Evolutionary conservation across 495 filamentous ascomycete species (phyloP), one percentile per base, ranked within the genome.

Genomic region (Aspergillus campestris): DNA sequence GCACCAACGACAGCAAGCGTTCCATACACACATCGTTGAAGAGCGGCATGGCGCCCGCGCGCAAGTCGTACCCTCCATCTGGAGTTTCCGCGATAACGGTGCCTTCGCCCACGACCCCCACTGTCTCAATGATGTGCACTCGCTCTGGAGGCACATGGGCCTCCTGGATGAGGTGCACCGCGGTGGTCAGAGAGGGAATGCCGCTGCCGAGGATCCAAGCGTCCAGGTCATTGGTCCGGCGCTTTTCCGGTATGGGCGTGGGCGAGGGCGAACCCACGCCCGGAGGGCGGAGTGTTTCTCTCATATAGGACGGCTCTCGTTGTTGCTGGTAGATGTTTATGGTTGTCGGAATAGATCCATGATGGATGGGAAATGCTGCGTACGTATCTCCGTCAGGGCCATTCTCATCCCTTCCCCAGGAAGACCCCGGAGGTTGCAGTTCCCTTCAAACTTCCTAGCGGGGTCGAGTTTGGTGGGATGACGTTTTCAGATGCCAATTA

Each of bases 51-150:
- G 57, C 51, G 15, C 58, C 67, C 7, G 63, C 60, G 1, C 62
- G 59, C 38, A 65, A 56, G 31, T 70, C 51, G 33, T 72, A 72
- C 15, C 69, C 70, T 10, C 52, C 56, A 5, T 52, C 38, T n/a
- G 66, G 29, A 52, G 64, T 52, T 7, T 65, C 69, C 8, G 48
- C 41, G 12, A 57, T 65, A 7, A 61, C 55, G 36, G 68, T 60
- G 3, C 58, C 61, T 6, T 65, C 62, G 7, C 66, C 65, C 5
- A 60, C 44, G 6, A 56, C 31, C 4, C 47, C 42, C 12, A 54
- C 45, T 6, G 58, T 56, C 42, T 71, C 69, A 5, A 74, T 46
- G 49, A 74, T 67, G 45, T 71, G 69, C 33, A 72, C 62, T 18
- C 63, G 60, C 9, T 51, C 52, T 0, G 61, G 50, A 1, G 69